phyloP scores from a whole-genome alignment of 2,329 filamentous ascomycete species.

The Arthrinium puccinioides region DNA sequence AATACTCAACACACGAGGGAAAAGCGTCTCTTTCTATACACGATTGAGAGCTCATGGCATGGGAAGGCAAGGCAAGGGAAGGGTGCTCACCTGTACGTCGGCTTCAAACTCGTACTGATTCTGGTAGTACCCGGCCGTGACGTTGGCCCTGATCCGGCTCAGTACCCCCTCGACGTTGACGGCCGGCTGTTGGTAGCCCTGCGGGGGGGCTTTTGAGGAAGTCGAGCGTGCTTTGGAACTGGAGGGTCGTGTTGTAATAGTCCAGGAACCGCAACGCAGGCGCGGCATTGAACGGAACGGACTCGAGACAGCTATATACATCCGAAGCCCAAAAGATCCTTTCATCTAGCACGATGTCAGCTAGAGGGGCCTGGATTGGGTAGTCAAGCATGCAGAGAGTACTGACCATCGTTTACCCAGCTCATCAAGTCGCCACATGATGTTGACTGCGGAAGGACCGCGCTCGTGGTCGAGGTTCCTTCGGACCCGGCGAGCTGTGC shows the following conservation, averaged over 20 bases:
- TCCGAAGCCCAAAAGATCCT: conserved; percentile 12
- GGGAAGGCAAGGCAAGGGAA: no score
- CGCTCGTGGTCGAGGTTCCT: no score
- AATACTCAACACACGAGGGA: no score
- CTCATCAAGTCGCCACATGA: no score
- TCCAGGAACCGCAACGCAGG: conserved; percentile 33
- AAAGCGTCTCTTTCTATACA: no score
- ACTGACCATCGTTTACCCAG: no score
- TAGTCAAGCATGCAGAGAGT: no score
- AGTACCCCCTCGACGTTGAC: conserved; percentile 24
- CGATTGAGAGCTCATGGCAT: no score
- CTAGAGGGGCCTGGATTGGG: no score
- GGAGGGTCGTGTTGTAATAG: conserved; percentile 36
- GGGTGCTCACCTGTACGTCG: conserved; percentile 18
- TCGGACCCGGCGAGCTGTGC: no score
- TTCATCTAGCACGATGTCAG: no score
- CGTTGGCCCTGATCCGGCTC: conserved; percentile 19
- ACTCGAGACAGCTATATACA: conserved; percentile 32
- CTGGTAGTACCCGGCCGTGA: conserved; percentile 21
- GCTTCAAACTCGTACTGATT: conserved; percentile 30
- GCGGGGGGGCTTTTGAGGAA: conserved; percentile 31
- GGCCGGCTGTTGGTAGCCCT: conserved; percentile 30
- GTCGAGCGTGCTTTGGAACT: conserved; percentile 34
- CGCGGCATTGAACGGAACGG: conserved; percentile 35
- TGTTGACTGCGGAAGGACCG: no score